Evolutionary conservation across 2,329 filamentous ascomycete genomes (phyloP).

Genomic region (Capronia americana): DNA sequence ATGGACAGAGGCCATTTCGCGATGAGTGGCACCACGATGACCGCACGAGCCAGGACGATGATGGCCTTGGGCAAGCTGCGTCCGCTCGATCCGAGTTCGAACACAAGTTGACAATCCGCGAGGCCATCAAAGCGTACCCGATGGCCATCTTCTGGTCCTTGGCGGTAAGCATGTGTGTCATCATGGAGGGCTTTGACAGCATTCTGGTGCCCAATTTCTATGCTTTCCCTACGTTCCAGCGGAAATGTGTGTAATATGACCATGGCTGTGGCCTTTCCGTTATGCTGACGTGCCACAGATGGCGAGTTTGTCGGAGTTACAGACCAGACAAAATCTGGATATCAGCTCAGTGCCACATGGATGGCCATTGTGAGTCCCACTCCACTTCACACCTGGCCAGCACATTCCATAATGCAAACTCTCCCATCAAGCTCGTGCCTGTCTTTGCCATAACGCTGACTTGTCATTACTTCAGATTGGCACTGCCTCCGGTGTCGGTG

Average conservation of each 20-base stretch:
- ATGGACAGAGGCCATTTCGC: conserved; percentile 4
- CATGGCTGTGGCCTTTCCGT: neutral
- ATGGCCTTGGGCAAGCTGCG: conserved; percentile 13
- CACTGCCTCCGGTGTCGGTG: conserved; percentile 29
- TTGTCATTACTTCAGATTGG: conserved; percentile 20
- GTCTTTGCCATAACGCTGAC: neutral
- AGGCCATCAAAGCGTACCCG: conserved; percentile 39
- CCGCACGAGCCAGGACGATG: neutral
- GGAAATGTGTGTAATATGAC: conserved; percentile 38
- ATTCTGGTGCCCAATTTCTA: conserved; percentile 39
- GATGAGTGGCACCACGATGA: neutral
- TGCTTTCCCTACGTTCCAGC: conserved; percentile 46
- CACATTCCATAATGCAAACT: neutral
- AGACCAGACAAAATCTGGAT: conserved; percentile 40
- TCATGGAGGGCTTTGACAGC: conserved; percentile 55
- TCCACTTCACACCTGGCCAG: neutral
- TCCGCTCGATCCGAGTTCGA: conserved; percentile 24
- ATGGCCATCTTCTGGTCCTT: conserved; percentile 46
- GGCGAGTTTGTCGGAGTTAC: conserved; percentile 34
- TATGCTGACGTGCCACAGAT: conserved; percentile 19
- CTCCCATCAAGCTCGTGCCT: conserved; percentile 52
- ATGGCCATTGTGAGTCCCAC: conserved; percentile 22
- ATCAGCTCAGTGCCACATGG: conserved; percentile 40
- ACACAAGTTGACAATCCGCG: conserved; percentile 31
- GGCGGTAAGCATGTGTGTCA: conserved; percentile 54